Percentiles rank a stretch among this genome's conserved stretches.
phyloP scores from a whole-genome alignment of 768 basidiomycete genomes.

The Collybia mongolica region DNA sequence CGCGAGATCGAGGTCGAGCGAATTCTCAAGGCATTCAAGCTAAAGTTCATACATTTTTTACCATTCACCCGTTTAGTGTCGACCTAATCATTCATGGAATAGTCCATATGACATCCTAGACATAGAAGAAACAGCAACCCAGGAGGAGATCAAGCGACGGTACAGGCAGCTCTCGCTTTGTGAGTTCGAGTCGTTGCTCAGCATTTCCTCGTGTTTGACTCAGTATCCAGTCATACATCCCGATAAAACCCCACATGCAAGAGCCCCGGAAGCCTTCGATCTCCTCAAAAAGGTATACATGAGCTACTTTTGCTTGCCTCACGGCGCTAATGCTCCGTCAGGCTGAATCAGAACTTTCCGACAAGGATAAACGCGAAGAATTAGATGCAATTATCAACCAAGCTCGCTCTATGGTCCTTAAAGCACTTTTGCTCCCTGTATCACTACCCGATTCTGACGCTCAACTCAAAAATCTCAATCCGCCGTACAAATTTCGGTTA shows the following conservation, averaged over 20 bases:
- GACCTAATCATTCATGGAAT: constrained; percentile 4
- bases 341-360: constrained; percentile 84
- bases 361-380: constrained; percentile 77
- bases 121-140: constrained; percentile 65
- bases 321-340: constrained; percentile 22
- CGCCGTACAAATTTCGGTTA: constrained; percentile 67
- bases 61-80: constrained; percentile 2
- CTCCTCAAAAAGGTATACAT: constrained; percentile 80
- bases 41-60: constrained; percentile 64
- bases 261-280: constrained; percentile 92
- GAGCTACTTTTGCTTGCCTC: background rate
- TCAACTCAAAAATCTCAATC: constrained; percentile 51
- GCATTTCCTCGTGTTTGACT: constrained; percentile 2
- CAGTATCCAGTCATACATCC: constrained; percentile 85
- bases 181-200: constrained; percentile 35
- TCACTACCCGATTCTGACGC: constrained; percentile 61
- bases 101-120: constrained; percentile 96
- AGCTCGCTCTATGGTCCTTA: constrained; percentile 69
- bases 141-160: constrained; percentile 87
- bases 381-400: constrained; percentile 77
- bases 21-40: constrained; percentile 91
- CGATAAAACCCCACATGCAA: constrained; percentile 89
- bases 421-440: constrained; percentile 57
- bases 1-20: constrained; percentile 89
- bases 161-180: constrained; percentile 84